Conservation (phyloP, 768 basidiomycete genomes). For the Pisolithus marmoratus region DNA sequence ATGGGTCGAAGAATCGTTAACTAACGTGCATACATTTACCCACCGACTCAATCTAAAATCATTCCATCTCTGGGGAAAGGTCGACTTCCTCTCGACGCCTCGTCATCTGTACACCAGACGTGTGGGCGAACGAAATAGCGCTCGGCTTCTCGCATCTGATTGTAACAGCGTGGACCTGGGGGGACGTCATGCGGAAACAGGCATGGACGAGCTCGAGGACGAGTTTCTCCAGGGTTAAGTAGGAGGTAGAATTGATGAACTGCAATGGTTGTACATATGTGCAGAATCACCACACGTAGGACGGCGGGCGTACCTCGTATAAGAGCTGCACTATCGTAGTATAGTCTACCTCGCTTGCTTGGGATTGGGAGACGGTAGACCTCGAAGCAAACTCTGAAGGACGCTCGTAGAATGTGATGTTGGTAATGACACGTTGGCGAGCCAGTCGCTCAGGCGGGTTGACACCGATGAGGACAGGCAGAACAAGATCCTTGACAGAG, state of each 20-base stretch:
- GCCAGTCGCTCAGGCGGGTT: constrained; percentile 62
- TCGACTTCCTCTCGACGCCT: constrained; percentile 17
- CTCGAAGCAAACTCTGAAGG: background rate
- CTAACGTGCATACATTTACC: too few relatives aligned
- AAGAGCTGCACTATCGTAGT: constrained; percentile 26
- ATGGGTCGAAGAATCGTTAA: too few relatives aligned
- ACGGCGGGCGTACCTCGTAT: constrained; percentile 3
- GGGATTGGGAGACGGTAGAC: background rate
- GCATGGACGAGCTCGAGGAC: constrained; percentile 42
- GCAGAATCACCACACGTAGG: background rate
- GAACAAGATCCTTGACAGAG: constrained; percentile 39
- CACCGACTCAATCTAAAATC: too few relatives aligned
- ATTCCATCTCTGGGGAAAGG: too few relatives aligned
- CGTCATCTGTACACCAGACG: constrained; percentile 54
- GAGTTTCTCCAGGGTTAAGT: constrained; percentile 60
- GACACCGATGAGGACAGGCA: constrained; percentile 62
- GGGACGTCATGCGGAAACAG: constrained; percentile 26
- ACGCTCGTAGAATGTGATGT: constrained; percentile 40
- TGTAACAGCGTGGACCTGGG: constrained; percentile 33
- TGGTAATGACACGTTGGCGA: constrained; percentile 57
- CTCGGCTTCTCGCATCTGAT: constrained; percentile 60
- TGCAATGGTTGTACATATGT: constrained; percentile 14
- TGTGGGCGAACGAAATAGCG: constrained; percentile 55
- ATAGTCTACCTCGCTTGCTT: constrained; percentile 28
- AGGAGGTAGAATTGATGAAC: constrained; percentile 44